phyloP scores from a whole-genome alignment of 305 asterid genomes.

The Ilex paraguariensis region DNA sequence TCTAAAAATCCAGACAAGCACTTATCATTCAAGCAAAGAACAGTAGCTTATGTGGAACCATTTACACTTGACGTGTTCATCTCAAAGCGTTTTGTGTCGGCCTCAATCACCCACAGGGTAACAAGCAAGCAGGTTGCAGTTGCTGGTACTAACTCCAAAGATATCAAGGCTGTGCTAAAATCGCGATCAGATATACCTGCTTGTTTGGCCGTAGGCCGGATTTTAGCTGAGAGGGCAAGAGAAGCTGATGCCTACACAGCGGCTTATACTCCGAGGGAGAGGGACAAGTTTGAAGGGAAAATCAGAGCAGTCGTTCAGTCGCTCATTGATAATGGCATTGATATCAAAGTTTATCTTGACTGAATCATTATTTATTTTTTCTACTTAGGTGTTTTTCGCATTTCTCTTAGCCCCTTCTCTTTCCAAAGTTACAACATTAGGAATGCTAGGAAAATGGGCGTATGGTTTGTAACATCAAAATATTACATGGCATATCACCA shows the following conservation, averaged over 20 bases:
- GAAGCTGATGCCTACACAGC: conserved; percentile 95
- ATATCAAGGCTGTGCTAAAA: conserved; percentile 76
- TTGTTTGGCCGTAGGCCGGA: conserved; percentile 68
- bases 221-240: conserved; percentile 76
- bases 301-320: conserved; percentile 94
- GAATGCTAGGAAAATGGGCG: too few species aligned
- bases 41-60: conserved; percentile 84
- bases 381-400: too few species aligned
- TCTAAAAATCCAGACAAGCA: conserved; percentile 78
- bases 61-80: conserved; percentile 85
- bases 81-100: conserved; percentile 84
- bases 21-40: conserved; percentile 82
- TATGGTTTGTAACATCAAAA: too few species aligned
- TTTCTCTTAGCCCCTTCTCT: too few species aligned
- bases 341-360: conserved; percentile 79
- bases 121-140: conserved; percentile 97
- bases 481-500: too few species aligned
- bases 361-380: conserved; percentile 23
- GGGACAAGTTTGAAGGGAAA: conserved; percentile 93
- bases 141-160: conserved; percentile 93
- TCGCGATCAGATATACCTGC: conserved; percentile 93
- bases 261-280: conserved; percentile 80
- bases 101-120: conserved; percentile 89
- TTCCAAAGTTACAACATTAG: too few species aligned
- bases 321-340: conserved; percentile 88